Base-by-base conservation (phyloP, 805 yeast genomes). In the Yamadazyma kitorensis region DNA sequence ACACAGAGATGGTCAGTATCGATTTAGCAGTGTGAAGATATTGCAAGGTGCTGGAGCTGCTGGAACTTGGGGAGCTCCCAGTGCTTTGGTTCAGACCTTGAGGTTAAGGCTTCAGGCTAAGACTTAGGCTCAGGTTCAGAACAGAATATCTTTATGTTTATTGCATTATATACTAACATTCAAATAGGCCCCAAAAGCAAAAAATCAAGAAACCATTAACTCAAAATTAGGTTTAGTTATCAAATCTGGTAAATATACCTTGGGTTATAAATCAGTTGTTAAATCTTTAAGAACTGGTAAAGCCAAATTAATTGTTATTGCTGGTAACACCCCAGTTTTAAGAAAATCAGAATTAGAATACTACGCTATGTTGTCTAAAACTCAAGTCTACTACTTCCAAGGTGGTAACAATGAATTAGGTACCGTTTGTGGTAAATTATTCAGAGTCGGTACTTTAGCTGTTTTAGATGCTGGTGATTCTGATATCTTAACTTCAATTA, bases 331-430 rank as follows among this genome's bases (percentile, higher is more conserved):
- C 65, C 98, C 98, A 77, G 95, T 91, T 63, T 85, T 93, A 74
- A 91, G 98, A 84, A 91, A 93, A 80, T 87, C 98, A 58, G 99
- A 93, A 83, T 82, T 93, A 72, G 98, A 93, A 82, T 93, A 93
- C 84, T 93, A 93, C 87, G 97, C 98, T 66, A 91, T 93, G 98
- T 84, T 93, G 72, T 85, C 98, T 70, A 91, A 89, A 86, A 86
- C 96, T 70, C 80, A 79, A 65, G 83, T 82, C 54, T 89, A 91
- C 93, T 94, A 89, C 89, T 93, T 89, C 95, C 93, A 83, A 76
- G 98, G 97, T 80, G 95, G 96, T 74, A 91, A 91, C 96, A 91
- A 91, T 78, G 98, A 91, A 79, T 86, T 91, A 68, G 98, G 97
- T 80, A 93, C 99, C 61, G 96, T 96, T 59, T 91, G 96, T 78